These are phyloP conservation scores for Saussurea involucrata DNA, from an alignment of 129 eudicot species.

Conservation along the genomic window DNA sequence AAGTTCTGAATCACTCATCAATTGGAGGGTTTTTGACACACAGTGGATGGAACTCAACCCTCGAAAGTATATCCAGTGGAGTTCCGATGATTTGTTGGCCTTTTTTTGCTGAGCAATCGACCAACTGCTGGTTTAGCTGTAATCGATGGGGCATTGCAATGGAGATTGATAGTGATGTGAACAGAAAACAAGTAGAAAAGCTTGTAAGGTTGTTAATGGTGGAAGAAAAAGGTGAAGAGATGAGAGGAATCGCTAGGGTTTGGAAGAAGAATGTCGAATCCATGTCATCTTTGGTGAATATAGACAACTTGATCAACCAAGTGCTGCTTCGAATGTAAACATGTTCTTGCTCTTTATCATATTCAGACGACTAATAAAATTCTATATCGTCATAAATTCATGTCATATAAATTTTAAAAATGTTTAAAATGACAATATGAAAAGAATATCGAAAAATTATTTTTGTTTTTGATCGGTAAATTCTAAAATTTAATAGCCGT, in stretches of 20 bases:
- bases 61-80: slow-evolving; percentile 2
- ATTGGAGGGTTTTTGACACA: slow-evolving; percentile 28
- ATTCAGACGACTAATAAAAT: too few species aligned
- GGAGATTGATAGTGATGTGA: slow-evolving; percentile 17
- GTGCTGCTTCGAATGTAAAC: neutral
- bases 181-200: slow-evolving; percentile 20
- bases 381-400: too few species aligned
- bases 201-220: slow-evolving; percentile 19
- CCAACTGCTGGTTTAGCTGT: slow-evolving; percentile 13
- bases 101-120: slow-evolving; percentile 18
- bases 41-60: slow-evolving; percentile 15
- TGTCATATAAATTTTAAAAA: too few species aligned
- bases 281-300: slow-evolving; percentile 28
- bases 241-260: slow-evolving; percentile 14
- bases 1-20: slow-evolving; percentile 18
- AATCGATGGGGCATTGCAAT: slow-evolving; percentile 21
- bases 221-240: slow-evolving; percentile 20
- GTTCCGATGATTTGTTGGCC: slow-evolving; percentile 31
- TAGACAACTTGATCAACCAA: slow-evolving; percentile 24
- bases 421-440: too few species aligned
- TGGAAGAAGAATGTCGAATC: slow-evolving; percentile 13
- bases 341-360: neutral
- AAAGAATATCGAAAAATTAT: too few species aligned
- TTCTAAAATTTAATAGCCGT: too few species aligned
- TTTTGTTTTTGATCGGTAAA: too few species aligned